Evolutionary conservation across 2,329 filamentous ascomycete species (phyloP), one percentile per base, ranked within the genome.

Genomic region (Pseudogymnoascus sp.): DNA sequence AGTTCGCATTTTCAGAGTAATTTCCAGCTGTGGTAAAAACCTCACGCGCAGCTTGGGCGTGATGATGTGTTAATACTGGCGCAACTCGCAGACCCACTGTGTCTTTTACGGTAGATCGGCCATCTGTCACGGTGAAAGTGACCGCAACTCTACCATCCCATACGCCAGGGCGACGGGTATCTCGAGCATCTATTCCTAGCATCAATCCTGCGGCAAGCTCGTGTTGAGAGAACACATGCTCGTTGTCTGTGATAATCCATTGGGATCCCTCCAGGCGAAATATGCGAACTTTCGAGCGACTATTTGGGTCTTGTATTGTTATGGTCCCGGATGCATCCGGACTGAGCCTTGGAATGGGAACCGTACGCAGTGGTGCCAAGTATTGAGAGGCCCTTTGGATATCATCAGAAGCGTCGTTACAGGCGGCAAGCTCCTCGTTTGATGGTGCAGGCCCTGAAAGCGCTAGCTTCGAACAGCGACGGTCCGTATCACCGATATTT

Each of bases 11-110:
- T 50, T 28, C 62, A 31, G 14, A 68, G 66, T 65, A 74, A 75
- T 68, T 56, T 12, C 50, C 50, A 12, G 50, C 25, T 10, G 50
- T 56, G 10, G 68, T 69, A 21, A 78, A 53, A 1, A 77, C 63
- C 3, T 68, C 64, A 7, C 72, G 61, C 0, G 70, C 69, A 4
- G 25, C 38, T 64, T 78, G 74, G 5, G 71, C 61, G 59, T 76
- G 75, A 63, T 78, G 74, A 38, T 78, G 76, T 2, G 70, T 72
- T 10, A 78, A 66, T 1, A 78, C 69, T 0, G 77, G 76, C 0
- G 77, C 76, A 7, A 77, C 70, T 3, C 72, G 73, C 3, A 78
- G 65, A 3, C 66, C 67, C 3, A 78, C 75, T 0, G 50, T 64
- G 60, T 75, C 74, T 34, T 16, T 34, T 56, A 25, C n/a, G 4